Evolutionary conservation across 176 grass and related monocot genomes (phyloP).

Genomic region (Triticum turgidum): DNA sequence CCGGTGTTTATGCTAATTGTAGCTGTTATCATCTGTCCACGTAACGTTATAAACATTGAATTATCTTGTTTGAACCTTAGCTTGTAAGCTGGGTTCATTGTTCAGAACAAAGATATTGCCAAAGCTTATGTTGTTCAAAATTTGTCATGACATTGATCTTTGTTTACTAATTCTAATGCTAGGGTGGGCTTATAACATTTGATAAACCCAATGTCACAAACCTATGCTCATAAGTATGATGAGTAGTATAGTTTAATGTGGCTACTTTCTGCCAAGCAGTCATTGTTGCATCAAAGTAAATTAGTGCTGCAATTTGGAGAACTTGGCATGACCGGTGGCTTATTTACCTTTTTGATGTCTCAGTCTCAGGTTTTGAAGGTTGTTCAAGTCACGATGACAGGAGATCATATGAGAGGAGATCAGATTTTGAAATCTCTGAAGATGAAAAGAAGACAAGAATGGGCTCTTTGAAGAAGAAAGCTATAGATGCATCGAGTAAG

Average conservation of each 20-base stretch:
- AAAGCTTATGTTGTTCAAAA: conserved; percentile 1
- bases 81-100: no score
- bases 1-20: background rate
- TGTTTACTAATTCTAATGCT: background rate
- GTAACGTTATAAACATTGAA: background rate
- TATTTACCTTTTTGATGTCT: background rate
- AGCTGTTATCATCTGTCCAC: background rate
- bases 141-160: background rate
- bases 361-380: conserved; percentile 79
- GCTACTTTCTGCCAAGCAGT: background rate
- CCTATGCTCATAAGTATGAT: conserved; percentile 1
- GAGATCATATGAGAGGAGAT: conserved; percentile 49
- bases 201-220: background rate
- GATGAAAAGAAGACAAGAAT: conserved; percentile 94
- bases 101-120: background rate
- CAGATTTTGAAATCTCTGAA: conserved; percentile 88
- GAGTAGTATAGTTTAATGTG: background rate
- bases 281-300: background rate
- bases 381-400: conserved; percentile 69
- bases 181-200: background rate
- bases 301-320: background rate
- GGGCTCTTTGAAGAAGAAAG: conserved; percentile 92
- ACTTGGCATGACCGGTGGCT: background rate
- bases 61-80: background rate
- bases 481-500: conserved; percentile 81